A percentile compares a stretch with the other conserved stretches of the same genome.
These are phyloP conservation scores for Picea abies DNA, from an alignment of 83 land plant species.

Conservation along the genomic window DNA sequence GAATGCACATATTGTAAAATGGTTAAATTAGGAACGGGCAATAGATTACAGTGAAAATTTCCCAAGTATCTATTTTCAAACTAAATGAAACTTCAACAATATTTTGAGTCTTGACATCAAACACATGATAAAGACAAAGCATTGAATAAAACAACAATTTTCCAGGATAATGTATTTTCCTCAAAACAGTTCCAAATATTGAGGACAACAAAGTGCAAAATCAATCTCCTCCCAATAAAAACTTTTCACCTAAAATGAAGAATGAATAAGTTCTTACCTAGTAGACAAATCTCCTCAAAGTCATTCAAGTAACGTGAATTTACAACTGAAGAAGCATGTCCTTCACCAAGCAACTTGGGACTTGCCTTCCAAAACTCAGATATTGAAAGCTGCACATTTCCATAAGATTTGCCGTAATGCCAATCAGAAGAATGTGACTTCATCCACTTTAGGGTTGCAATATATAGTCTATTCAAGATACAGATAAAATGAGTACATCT, in stretches of 20 bases:
- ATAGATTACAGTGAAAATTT: background rate
- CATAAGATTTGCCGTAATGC: background rate
- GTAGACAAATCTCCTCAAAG: constrained; percentile 85
- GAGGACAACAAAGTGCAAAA: constrained; percentile 13
- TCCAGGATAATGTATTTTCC: background rate
- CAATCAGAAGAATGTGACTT: background rate
- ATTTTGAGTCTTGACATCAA: background rate
- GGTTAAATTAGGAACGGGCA: background rate
- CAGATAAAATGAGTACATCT: background rate
- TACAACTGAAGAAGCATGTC: constrained; percentile 26
- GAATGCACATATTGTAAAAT: background rate
- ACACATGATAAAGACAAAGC: constrained; percentile 7
- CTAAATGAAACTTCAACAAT: background rate
- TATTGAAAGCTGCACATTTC: constrained; percentile 46
- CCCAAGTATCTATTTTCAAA: background rate
- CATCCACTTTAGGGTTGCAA: background rate
- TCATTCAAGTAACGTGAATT: constrained; percentile 84
- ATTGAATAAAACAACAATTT: background rate
- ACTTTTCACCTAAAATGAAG: background rate
- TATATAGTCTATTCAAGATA: background rate
- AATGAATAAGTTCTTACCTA: constrained; percentile 53
- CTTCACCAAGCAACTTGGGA: constrained; percentile 38
- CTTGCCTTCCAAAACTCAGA: constrained; percentile 68
- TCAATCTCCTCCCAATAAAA: background rate
- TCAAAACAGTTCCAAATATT: background rate